Evolutionary conservation across 345 rosid genomes (phyloP), one percentile per base, ranked within the genome.

Genomic region (Isatis tinctoria): DNA sequence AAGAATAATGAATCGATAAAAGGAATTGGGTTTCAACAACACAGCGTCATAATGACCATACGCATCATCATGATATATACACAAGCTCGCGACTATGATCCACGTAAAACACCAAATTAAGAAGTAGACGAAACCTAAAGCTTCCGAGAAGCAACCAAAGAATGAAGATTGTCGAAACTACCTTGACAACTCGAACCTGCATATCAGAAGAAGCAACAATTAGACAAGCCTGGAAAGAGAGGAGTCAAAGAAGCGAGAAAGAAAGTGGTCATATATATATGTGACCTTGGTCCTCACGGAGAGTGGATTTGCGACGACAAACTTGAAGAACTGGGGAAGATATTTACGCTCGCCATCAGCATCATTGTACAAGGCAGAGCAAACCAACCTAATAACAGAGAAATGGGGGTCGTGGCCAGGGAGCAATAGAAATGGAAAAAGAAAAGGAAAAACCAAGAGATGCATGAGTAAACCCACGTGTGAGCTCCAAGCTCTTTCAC

Each of bases 401-500:
- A 26, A 53, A 60, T 41, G 35, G 22, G 0, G 8, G 52, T 60
- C 30, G 69, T 16, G 58, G 24, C 0, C 18, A 27, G 40, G 30
- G 36, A 30, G 60, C 36, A 74, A 78, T 5, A 13, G 4, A 52
- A 33, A 43, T 3, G 26, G 11, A 20, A 67, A 12, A 18, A 35
- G 24, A 14, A 10, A 0, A 37, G 32, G 20, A 60, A 26, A 12
- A 7, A 36, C 58, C 35, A 20, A 70, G 28, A 3, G 17, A 51
- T 1, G 35, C 14, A 13, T 17, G 11, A 20, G 58, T 8, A 54
- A 67, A 78, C 74, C 32, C 53, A 95, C 98, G 98, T 95, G 82
- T 95, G 97, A 83, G 99, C 92, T 45, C 99, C 99, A 8, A 95
- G 97, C 83, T 92, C 99, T 89, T 95, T 92, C 6, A 95, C 97